These are phyloP conservation scores for Beauveria sp. DNA, from an alignment of 2,329 filamentous ascomycete genomes.

Conservation along the genomic window DNA sequence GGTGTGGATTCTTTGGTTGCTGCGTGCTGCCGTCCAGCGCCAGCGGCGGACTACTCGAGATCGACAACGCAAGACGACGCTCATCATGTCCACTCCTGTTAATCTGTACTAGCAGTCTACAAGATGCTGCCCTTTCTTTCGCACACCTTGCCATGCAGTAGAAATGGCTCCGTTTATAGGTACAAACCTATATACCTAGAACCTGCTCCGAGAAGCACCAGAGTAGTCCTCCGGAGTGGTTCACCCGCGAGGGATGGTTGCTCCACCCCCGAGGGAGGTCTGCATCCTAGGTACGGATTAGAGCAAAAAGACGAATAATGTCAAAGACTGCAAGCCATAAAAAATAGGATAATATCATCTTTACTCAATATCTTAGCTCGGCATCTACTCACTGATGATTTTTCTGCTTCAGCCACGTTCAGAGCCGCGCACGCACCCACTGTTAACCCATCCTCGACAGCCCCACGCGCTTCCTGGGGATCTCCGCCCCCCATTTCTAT, in stretches of 20 bases:
- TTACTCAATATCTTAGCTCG: neutral
- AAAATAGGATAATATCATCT: neutral
- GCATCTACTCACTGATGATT: neutral
- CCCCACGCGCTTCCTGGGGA: conserved; percentile 7
- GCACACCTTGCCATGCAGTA: neutral
- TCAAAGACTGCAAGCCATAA: neutral
- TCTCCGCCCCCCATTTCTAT: conserved; percentile 6
- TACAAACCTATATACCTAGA: neutral
- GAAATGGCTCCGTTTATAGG: neutral
- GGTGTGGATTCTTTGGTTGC: neutral
- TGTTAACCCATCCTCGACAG: conserved; percentile 1
- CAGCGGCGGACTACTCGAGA: neutral
- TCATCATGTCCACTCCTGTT: neutral
- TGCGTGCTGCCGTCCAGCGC: neutral
- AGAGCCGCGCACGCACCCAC: neutral
- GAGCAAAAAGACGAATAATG: neutral
- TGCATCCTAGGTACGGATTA: neutral
- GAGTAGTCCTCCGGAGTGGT: neutral
- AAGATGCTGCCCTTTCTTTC: neutral
- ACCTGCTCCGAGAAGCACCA: neutral
- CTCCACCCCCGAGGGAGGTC: neutral
- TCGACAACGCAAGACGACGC: neutral
- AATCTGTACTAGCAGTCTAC: neutral
- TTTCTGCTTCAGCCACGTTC: neutral
- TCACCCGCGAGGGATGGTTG: no score